These are phyloP conservation scores for Paecilomyces dactylethromorphus DNA, from an alignment of 2,329 filamentous ascomycete genomes.

Conservation along the genomic window DNA sequence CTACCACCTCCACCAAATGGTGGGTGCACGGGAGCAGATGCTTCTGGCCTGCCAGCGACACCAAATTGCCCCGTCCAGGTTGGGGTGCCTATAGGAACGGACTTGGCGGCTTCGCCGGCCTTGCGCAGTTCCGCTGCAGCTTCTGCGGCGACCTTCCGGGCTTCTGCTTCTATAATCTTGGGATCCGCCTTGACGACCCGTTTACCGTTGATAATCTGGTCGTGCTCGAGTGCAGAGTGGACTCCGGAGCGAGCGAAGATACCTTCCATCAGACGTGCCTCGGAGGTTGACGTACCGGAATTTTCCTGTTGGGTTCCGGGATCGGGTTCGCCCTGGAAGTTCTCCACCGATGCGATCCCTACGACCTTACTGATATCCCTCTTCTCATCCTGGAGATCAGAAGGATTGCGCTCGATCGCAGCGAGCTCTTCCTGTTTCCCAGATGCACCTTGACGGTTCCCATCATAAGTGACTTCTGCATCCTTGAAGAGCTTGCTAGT, in stretches of 20 bases:
- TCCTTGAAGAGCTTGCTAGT: slow-evolving; percentile 81
- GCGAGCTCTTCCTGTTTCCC: not conserved
- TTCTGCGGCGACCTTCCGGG: slow-evolving; percentile 68
- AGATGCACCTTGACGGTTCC: slow-evolving; percentile 18
- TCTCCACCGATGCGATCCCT: slow-evolving; percentile 59
- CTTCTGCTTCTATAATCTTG: slow-evolving; percentile 73
- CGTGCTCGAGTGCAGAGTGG: slow-evolving; percentile 88
- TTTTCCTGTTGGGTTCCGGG: slow-evolving; percentile 11
- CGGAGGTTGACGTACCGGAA: slow-evolving; percentile 36
- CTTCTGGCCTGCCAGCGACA: slow-evolving; percentile 63
- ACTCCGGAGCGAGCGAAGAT: slow-evolving; percentile 83
- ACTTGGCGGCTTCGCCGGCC: slow-evolving; percentile 64
- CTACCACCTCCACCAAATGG: slow-evolving; percentile 33
- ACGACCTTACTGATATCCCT: slow-evolving; percentile 48
- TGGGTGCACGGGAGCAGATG: slow-evolving; percentile 36
- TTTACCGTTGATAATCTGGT: slow-evolving; percentile 77
- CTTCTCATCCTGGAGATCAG: slow-evolving; percentile 23
- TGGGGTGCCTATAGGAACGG: slow-evolving; percentile 72
- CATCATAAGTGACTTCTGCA: slow-evolving; percentile 66
- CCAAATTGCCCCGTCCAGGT: slow-evolving; percentile 91
- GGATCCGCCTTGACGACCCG: slow-evolving; percentile 67
- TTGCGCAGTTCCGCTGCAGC: slow-evolving; percentile 70
- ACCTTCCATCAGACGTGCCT: slow-evolving; percentile 76
- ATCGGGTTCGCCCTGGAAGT: slow-evolving; percentile 49
- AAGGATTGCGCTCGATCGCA: not conserved